Evolutionary conservation across 768 basidiomycete species (phyloP), one percentile per base, ranked within the genome.

Genomic region (Lactarius quietus): DNA sequence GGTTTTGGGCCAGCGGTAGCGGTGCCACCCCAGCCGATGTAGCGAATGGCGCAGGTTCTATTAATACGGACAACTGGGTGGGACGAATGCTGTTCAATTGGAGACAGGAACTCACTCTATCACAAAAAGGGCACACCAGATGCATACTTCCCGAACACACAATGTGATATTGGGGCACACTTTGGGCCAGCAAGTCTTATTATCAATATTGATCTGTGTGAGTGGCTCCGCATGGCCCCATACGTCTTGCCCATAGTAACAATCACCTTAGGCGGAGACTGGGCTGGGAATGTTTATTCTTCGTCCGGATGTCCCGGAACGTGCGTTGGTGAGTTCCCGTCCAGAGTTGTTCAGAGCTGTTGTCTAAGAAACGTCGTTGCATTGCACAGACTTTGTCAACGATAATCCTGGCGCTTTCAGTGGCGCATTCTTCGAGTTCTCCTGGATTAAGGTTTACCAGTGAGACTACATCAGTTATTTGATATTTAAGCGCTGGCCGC

Each of bases 1-100:
- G 76, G 71, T 78, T 76, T 70, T 80, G 78, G 77, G 70, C 74
- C 5, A 68, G 77, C 51, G 69, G 72, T 51, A 71, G 66, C 23
- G 36, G 35, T 15, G 61, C 59, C 41, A 28, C 68, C 28, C 71
- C 62, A 17, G 38, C 20, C 14, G 69, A 65, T 3, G 58, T 69
- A 18, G 53, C 23, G 55, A 68, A 57, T 38, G 74, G 70, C 43
- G 52, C 63, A n/a, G 63, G 59, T 53, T 58, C 57, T n/a, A 67
- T 71, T 35, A 52, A 68, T 43, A 64, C 70, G 10, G 59, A 62
- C 28, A 61, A 61, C 20, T 74, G 73, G 73, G 70, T 69, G 18
- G 35, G 67, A 36, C 51, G 45, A 7, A 14, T 55, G 18, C n/a
- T n/a, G 20, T 14, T 31, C 26, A 18, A 28, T 36, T 33, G 23